Evolutionary conservation across 768 basidiomycete genomes (phyloP), one percentile per base, ranked within the genome.

Genomic region (Boletus sp.): DNA sequence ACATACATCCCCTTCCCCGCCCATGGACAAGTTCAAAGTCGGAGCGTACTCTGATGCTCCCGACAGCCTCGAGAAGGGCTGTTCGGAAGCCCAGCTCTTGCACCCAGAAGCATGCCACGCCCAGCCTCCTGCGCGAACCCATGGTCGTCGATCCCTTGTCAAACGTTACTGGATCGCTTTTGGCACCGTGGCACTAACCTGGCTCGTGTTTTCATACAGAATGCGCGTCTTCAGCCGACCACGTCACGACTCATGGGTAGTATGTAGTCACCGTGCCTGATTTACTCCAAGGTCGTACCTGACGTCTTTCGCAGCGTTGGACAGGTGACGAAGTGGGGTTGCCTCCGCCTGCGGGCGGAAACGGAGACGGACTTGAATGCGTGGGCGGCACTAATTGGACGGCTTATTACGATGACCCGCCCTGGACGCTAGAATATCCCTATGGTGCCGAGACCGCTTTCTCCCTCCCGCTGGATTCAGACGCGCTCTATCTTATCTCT

Each of bases 401-500:
- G 12, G 59, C 40, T n/a, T 62, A 64, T 45, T 60, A 64, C 33
- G 64, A 73, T 12, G 51, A 40, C 0, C 71, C 71, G 2, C 12
- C 54, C 3, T 73, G 70, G 71, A 18, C 62, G 2, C 24, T 29
- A 4, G 56, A 59, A 3, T 54, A 61, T 30, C 67, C 60, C 18
- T 58, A 64, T 29, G 69, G 70, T n/a, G 70, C 73, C 2, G 64
- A 67, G 47, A 50, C 63, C 10, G 40, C 52, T 1, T 64, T 75
- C 56, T 58, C 66, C 18, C 71, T 77, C 14, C 72, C 76, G 12
- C 36, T 67, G 39, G 48, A 67, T 32, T 61, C 69, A 10, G 71
- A 76, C 37, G 56, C 46, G 7, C 59, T 76, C 45, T 73, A 62
- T 48, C 56, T 77, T 29, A 7, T 69, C 12, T 60, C 75, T 47